phyloP scores from a whole-genome alignment of 345 rosid species.

The Salix arbutifolia region DNA sequence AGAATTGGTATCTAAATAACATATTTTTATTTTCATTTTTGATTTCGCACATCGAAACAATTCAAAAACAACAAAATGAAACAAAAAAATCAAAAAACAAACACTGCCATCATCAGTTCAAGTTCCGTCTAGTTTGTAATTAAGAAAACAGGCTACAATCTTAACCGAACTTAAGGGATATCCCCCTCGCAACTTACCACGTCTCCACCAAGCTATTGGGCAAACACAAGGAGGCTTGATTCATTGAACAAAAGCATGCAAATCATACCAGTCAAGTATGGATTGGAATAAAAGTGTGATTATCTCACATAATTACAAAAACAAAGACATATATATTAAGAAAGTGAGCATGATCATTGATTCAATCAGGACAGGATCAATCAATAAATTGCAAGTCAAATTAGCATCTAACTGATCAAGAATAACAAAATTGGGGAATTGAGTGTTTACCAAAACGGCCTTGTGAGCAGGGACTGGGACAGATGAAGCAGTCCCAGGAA shows the following conservation, averaged over 20 bases:
- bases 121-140: not conserved
- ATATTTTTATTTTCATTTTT: too few relatives aligned
- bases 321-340: not conserved
- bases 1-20: too few relatives aligned
- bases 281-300: not conserved
- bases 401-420: not conserved
- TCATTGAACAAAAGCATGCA: not conserved
- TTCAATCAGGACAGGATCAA: not conserved
- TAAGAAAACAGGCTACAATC: not conserved
- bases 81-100: too few relatives aligned
- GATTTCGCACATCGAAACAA: too few relatives aligned
- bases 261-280: not conserved
- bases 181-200: too few relatives aligned
- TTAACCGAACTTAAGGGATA: not conserved
- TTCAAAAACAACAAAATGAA: too few relatives aligned
- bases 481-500: constrained; percentile 27
- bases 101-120: not conserved
- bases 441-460: constrained; percentile 53
- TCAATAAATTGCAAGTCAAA: not conserved
- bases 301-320: not conserved
- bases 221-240: too few relatives aligned
- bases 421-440: not conserved
- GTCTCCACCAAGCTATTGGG: too few relatives aligned
- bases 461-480: constrained; percentile 61
- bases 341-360: not conserved